Evolutionary conservation across 2,329 filamentous ascomycete species (phyloP).

Genomic region (Botrytis paeoniae): DNA sequence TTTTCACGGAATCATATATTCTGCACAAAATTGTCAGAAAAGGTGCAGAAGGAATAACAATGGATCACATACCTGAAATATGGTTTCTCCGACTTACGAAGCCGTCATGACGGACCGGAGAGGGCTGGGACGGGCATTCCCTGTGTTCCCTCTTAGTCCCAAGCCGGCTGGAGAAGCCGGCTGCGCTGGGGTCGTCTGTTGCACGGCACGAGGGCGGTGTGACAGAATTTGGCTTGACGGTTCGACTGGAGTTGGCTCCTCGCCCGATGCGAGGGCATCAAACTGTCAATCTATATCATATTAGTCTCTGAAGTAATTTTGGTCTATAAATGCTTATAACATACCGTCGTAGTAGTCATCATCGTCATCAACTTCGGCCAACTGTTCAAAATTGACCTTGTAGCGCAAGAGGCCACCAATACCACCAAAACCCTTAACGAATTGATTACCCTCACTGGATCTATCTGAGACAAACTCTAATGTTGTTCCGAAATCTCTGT

Average conservation of each 20-base stretch:
- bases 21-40: constrained; percentile 6
- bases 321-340: constrained; percentile 9
- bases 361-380: constrained; percentile 86
- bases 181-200: constrained; percentile 45
- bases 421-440: constrained; percentile 98
- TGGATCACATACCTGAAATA: constrained; percentile 17
- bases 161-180: constrained; percentile 37
- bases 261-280: constrained; percentile 81
- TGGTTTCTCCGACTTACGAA: constrained; percentile 37
- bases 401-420: constrained; percentile 96
- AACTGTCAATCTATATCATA: constrained; percentile 72
- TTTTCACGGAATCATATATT: constrained; percentile 18
- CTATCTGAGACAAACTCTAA: constrained; percentile 97
- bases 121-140: constrained; percentile 56
- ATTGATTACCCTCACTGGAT: constrained; percentile 98
- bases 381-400: constrained; percentile 99
- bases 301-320: constrained; percentile 24
- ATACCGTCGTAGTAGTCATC: constrained; percentile 84
- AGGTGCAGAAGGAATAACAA: not conserved
- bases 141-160: constrained; percentile 44
- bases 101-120: constrained; percentile 65
- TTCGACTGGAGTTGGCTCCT: constrained; percentile 73
- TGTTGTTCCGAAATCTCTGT: constrained; percentile 94
- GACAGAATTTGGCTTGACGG: constrained; percentile 43
- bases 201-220: constrained; percentile 43